Evolutionary conservation across 1,284 basidiomycete species (phyloP), one percentile per base, ranked within the genome.

Genomic region (Cryptococcus sp.): DNA sequence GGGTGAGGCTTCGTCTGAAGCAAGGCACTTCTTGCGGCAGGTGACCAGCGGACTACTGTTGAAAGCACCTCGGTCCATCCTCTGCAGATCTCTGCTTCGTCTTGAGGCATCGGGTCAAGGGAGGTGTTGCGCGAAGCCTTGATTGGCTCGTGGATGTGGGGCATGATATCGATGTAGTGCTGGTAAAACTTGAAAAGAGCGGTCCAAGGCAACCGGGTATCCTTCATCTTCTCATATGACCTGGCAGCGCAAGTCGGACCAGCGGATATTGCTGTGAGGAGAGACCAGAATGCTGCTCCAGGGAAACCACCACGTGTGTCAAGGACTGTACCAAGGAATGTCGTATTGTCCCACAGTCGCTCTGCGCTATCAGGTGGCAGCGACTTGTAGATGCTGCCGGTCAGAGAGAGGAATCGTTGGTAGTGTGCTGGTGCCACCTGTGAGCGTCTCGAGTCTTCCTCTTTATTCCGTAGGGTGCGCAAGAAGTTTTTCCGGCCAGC

Each of bases 401-500:
- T 86, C 70, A 96, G 86, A 1, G 86, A 83, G 72, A 91, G 92
- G 42, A 95, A 81, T 62, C 88, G 85, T 44, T 91, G 91, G 61
- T 93, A 88, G 69, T 95, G 81, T 75, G 17, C 80, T 69, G 47
- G 83, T 67, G 65, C 66, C 76, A 77, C 69, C 85, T 87, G 19
- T 81, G 84, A 44, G 23, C 71, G 61, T 38, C 72, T 55, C 22
- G 88, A 81, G 72, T 96, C 93, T 76, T 96, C 93, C 73, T 96
- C 93, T 44, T 88, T 82, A 69, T 93, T 91, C 73, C 93, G 91
- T 73, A 96, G 87, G 73, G 91, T 91, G 46, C 90, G 86, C n/a
- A 96, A 82, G 73, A 94, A 89, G 0, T 89, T 88, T 15, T 89
- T 90, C 8, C 90, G 88, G 61, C 88, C 87, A 0, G 85, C 87